Base-by-base conservation (phyloP, 2,329 filamentous ascomycete species). In the Purpureocillium lavendulum region DNA sequence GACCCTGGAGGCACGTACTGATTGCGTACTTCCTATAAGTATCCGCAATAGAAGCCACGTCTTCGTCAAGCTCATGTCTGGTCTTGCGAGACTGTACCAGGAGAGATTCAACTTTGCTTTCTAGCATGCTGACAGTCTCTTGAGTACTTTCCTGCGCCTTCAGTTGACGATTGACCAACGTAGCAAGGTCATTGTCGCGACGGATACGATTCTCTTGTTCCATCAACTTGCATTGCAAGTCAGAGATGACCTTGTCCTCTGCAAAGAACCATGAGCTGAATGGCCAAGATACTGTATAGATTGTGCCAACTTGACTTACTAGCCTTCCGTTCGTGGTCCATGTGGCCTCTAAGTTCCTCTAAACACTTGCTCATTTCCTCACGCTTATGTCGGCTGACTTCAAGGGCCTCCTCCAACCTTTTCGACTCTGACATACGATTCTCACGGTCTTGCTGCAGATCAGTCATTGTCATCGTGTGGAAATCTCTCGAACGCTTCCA, bases 401-500 rank as follows among this genome's bases (percentile, higher is more conserved):
- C 46, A 16, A 60, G 41, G 13, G 55, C 54, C 17, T 52, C 33
- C 3, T 58, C 50, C 11, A 63, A 42, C 7, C 44, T 43, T 5
- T 46, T 39, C 2, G 48, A 42, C 6, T 55, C 46, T 24, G 47
- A 18, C 11, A 44, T 45, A 3, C 55, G 52, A 10, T 45, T 44
- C 3, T 48, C 39, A 21, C 55, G 54, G 16, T 66, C 58, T 9
- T 53, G 46, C 14, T 52, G 55, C 5, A 71, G 40, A 18, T 66
- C 49, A 1, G 54, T 43, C 10, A 62, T 56, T 0, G 58, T 49
- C 3, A 61, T 44, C 13, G 64, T 43, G 38, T 60, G 64, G 32
- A 54, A 54, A 2, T 53, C 38, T 32, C 54, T 59, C 8, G 59
- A 56, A 30, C 55, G 53, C 4, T 43, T 49, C 45, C 60, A 71